Evolutionary conservation across 208 protist genomes (phyloP).

Genomic region (Herpetomonas samuelpessoai): DNA sequence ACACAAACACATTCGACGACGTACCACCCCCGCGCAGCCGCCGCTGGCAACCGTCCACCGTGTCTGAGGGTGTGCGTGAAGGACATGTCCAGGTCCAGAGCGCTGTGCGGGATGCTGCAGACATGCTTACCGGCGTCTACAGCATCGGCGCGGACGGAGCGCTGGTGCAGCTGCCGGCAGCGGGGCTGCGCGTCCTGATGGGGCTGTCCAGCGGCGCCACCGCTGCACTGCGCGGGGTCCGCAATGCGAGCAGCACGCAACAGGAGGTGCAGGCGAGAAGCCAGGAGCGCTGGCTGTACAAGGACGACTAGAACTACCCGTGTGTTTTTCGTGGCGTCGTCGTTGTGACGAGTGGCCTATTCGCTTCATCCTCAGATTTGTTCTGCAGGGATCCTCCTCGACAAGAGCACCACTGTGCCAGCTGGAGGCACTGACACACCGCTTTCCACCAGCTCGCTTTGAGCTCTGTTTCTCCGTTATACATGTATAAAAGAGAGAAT

Average conservation of each 20-base stretch:
- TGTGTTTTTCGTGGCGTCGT: too few relatives aligned
- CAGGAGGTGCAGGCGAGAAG: background rate
- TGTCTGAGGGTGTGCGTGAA: constrained; percentile 23
- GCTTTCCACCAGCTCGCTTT: too few relatives aligned
- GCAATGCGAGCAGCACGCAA: constrained; percentile 19
- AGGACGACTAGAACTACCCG: too few relatives aligned
- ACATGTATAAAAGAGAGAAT: too few relatives aligned
- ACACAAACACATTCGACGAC: background rate
- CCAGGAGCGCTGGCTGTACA: constrained; percentile 19
- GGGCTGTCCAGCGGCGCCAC: constrained; percentile 32
- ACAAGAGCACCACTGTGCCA: too few relatives aligned
- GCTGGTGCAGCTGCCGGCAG: constrained; percentile 26
- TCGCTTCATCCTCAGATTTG: too few relatives aligned
- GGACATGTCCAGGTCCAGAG: constrained; percentile 25
- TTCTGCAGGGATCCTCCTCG: too few relatives aligned
- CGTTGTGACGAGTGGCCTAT: too few relatives aligned
- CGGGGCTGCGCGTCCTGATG: constrained; percentile 31
- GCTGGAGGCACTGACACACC: too few relatives aligned
- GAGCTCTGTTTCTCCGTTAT: too few relatives aligned
- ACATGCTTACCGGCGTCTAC: constrained; percentile 13
- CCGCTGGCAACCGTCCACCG: constrained; percentile 17
- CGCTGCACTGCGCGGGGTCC: constrained; percentile 28
- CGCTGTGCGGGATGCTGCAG: constrained; percentile 21
- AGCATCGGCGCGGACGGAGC: constrained; percentile 22
- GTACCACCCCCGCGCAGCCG: constrained; percentile 16